Evolutionary conservation across 139 green algal genomes (phyloP), one percentile per base, ranked within the genome.

Genomic region (Picochlorum costavermella): DNA sequence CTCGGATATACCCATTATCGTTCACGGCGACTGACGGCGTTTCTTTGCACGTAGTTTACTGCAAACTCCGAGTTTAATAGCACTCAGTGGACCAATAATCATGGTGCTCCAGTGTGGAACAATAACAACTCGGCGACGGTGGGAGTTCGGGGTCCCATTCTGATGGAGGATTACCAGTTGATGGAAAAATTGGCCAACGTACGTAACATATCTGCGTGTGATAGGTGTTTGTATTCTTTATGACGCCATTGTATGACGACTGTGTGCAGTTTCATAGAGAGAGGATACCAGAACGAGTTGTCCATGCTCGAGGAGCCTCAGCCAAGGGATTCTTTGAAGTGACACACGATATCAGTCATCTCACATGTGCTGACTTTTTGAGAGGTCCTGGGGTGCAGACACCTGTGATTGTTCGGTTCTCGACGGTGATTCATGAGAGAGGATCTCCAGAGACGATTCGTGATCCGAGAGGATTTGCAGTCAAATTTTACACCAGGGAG

Each of bases 281-380:
- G 83, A 79, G 91, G 57, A 96, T 97, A 60, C 91, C 91, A 2
- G 91, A 97, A 85, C 84, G 91, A 30, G 91, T 97, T 2, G 91
- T 97, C 44, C 91, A 97, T 66, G 91, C 91, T 0, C 83, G 91
- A n/a, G 91, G 91, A 28, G 86, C 91, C 20, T 75, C 73, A 10
- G 91, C 88, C n/a, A 97, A 97, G 75, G 91, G 91, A 43, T 97
- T 97, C 68, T 97, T 97, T 64, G 91, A 97, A 85, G 86, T 97
- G 13, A 97, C 91, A 6, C 90, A 97, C 67, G 91, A 97, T 70
- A 68, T 97, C n/a, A 89, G 83, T 11, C 75, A 92, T 75, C 80
- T 97, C 6, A 95, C 88, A 8, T 95, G 86, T 56, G 91, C 91
- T n/a, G 91, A 97, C 74, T 91, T 97, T 65, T 76, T 97, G 60